Evolutionary conservation across 1,284 basidiomycete genomes (phyloP), one percentile per base, ranked within the genome.

Genomic region (Peniophora sp.): DNA sequence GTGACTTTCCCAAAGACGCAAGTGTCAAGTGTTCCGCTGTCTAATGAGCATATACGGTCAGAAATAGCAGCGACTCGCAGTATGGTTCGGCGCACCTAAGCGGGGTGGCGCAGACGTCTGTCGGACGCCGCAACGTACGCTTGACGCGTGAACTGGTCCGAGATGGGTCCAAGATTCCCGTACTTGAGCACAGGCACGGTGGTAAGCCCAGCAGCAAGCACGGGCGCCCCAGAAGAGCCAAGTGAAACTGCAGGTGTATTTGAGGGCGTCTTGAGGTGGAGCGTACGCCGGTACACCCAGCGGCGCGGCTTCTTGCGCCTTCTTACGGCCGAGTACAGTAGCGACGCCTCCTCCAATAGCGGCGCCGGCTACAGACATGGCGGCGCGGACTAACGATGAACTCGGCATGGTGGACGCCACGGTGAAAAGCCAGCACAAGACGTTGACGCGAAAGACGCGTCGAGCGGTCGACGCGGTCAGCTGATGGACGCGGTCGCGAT

Each of bases 121-220:
- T 99, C 96, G 65, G 99, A 99, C 2, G 82, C 90, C 3, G 91
- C 84, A 23, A 90, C 83, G 63, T 96, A 97, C 8, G 88, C 92
- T 61, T 82, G 81, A 39, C 91, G 78, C 34, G 84, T 76, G 41
- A 97, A 74, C 11, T 86, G 68, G 67, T 97, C 93, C 3, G 86
- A 76, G 24, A 92, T 76, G 11, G 93, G 94, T 15, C 94, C 87
- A 59, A 88, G 88, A 63, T 87, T 76, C 3, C 88, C 88, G 60
- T 88, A 83, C 60, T 81, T 88, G 54, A 90, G 65, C 0, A 81
- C 71, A 2, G 76, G 62, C 14, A 24, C 17, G 55, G 8, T 15
- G 18, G 37, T 5, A 20, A 54, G 39, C 60, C 60, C 15, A 58
- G 53, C 27, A 32, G 27, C 27, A 32, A 32, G 27, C 6, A 32